Evolutionary conservation across 768 basidiomycete genomes (phyloP).

Genomic region (Pisolithus sp.): DNA sequence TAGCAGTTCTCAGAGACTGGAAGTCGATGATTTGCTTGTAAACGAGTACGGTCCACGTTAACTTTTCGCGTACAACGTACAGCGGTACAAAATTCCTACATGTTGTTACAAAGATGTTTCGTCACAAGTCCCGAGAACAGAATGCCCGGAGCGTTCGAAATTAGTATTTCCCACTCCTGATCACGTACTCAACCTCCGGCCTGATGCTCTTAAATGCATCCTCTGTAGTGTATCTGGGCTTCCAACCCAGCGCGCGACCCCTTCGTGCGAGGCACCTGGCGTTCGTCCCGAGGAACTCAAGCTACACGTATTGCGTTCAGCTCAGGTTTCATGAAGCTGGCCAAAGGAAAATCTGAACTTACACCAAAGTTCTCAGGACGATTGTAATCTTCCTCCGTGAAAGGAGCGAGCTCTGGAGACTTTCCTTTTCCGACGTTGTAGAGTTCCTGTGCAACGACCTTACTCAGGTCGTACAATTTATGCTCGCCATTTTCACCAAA

Average conservation of each 20-base stretch:
- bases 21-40: no score
- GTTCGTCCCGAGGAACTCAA: constrained; percentile 15
- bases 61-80: no score
- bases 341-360: not conserved
- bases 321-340: not conserved
- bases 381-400: constrained; percentile 13
- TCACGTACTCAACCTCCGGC: constrained; percentile 18
- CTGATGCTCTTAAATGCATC: constrained; percentile 17
- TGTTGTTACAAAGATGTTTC: no score
- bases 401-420: constrained; percentile 6
- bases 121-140: no score
- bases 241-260: constrained; percentile 21
- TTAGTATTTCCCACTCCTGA: constrained; percentile 2
- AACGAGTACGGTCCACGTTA: no score
- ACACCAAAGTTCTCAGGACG: constrained; percentile 3
- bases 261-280: constrained; percentile 15
- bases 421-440: constrained; percentile 10
- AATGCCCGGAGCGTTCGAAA: no score
- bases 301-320: constrained; percentile 11
- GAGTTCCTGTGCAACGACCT: constrained; percentile 8
- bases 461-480: constrained; percentile 8
- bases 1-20: no score
- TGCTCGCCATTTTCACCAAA: constrained; percentile 20
- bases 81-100: no score
- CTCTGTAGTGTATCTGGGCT: constrained; percentile 24